Evolutionary conservation across 2,329 filamentous ascomycete genomes (phyloP).

Genomic region (Davidsoniella neocaledoniae): DNA sequence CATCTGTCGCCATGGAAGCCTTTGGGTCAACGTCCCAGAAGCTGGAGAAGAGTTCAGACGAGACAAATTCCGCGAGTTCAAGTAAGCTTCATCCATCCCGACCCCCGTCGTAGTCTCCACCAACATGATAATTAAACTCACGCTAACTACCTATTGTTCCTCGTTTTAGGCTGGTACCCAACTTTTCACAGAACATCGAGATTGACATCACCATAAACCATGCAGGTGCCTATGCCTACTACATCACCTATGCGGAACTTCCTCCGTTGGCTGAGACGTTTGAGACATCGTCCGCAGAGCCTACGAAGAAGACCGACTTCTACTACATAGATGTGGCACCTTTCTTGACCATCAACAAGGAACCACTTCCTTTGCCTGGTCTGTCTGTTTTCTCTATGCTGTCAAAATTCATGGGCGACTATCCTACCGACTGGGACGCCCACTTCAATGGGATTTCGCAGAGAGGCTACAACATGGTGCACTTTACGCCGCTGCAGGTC

Average conservation of each 20-base stretch:
- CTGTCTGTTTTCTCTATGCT: constrained; percentile 86
- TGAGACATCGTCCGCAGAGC: constrained; percentile 14
- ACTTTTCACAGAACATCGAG: constrained; percentile 83
- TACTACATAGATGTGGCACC: constrained; percentile 95
- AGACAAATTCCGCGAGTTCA: constrained; percentile 69
- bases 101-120: neutral
- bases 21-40: constrained; percentile 91
- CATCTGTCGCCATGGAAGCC: constrained; percentile 81
- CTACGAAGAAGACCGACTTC: constrained; percentile 46
- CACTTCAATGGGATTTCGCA: constrained; percentile 78
- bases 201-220: constrained; percentile 74
- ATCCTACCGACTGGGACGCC: constrained; percentile 75
- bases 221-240: constrained; percentile 84
- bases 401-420: constrained; percentile 95
- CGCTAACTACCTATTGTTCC: neutral
- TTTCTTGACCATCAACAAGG: constrained; percentile 54
- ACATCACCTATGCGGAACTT: constrained; percentile 78
- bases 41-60: constrained; percentile 60
- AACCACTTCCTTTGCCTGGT: constrained; percentile 64
- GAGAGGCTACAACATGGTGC: constrained; percentile 95
- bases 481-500: constrained; percentile 87
- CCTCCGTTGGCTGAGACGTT: constrained; percentile 50
- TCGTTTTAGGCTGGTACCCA: constrained; percentile 55
- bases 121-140: neutral
- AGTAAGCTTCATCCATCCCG: constrained; percentile 54